Evolutionary conservation across 1,284 basidiomycete genomes (phyloP).

Genomic region (Irpex rosettiformis): DNA sequence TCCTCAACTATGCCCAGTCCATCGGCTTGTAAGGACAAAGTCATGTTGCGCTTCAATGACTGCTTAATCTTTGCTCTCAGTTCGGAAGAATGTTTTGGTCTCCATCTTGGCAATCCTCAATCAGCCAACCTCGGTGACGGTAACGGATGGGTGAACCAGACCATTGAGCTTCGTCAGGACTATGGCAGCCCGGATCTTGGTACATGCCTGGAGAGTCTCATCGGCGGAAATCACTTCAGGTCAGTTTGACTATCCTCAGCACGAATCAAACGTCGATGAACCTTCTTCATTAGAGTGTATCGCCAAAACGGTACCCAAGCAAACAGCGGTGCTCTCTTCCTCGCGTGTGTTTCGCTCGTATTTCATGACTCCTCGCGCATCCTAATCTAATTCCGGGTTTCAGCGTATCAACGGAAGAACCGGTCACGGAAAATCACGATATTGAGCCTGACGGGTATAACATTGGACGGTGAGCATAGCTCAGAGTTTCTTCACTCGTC

Average conservation of each 20-base stretch:
- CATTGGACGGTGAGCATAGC: slow-evolving; percentile 38
- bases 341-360: slow-evolving; percentile 45
- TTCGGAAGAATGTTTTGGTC: slow-evolving; percentile 68
- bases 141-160: slow-evolving; percentile 57
- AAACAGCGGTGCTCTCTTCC: slow-evolving; percentile 62
- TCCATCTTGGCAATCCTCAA: slow-evolving; percentile 62
- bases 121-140: slow-evolving; percentile 72
- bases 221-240: slow-evolving; percentile 70
- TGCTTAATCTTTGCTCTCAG: slow-evolving; percentile 29
- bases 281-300: slow-evolving; percentile 51
- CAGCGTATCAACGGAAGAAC: slow-evolving; percentile 62
- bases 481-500: neutral
- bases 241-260: slow-evolving; percentile 17
- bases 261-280: neutral
- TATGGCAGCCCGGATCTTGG: slow-evolving; percentile 55
- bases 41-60: too few relatives aligned
- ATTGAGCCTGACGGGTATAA: slow-evolving; percentile 56
- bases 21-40: slow-evolving; percentile 68
- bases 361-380: neutral
- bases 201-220: slow-evolving; percentile 59
- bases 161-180: slow-evolving; percentile 64
- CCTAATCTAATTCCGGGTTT: neutral
- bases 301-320: slow-evolving; percentile 66
- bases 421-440: slow-evolving; percentile 41
- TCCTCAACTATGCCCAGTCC: slow-evolving; percentile 55